These are phyloP conservation scores for Fusarium xylarioides DNA, from an alignment of 2,329 filamentous ascomycete species.

Conservation along the genomic window DNA sequence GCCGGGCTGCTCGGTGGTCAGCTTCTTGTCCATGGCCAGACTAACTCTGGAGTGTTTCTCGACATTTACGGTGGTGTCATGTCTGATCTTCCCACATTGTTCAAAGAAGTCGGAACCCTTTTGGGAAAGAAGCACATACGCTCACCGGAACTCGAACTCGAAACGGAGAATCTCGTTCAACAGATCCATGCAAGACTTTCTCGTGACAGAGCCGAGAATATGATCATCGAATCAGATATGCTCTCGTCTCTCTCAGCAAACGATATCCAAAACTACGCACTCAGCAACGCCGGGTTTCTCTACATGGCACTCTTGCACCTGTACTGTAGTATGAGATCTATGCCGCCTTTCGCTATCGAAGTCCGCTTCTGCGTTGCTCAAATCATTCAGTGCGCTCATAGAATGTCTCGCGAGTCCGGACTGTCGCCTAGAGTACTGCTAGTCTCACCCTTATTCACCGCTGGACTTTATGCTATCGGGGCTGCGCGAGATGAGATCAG, in stretches of 20 bases:
- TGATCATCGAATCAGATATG: background rate
- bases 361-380: slow-evolving; percentile 8
- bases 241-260: background rate
- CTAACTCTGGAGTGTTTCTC: background rate
- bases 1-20: background rate
- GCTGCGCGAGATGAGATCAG: background rate
- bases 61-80: slow-evolving; percentile 24
- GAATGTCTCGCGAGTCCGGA: slow-evolving; percentile 6
- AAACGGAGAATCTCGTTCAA: background rate
- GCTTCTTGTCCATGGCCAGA: background rate
- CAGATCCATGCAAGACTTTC: slow-evolving; percentile 6
- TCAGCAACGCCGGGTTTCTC: slow-evolving; percentile 27
- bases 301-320: slow-evolving; percentile 26
- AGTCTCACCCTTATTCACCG: slow-evolving; percentile 21
- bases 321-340: background rate
- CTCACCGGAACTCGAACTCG: background rate
- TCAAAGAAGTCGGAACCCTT: slow-evolving; percentile 12
- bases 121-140: background rate
- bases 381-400: slow-evolving; percentile 14
- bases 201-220: background rate
- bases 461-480: slow-evolving; percentile 15
- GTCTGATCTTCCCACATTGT: slow-evolving; percentile 25
- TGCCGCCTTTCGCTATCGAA: background rate
- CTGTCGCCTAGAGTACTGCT: slow-evolving; percentile 16
- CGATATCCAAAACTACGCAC: slow-evolving; percentile 19